Evolutionary conservation across 2,329 filamentous ascomycete species (phyloP), one percentile per base, ranked within the genome.

Genomic region (Pezicula carpinea): DNA sequence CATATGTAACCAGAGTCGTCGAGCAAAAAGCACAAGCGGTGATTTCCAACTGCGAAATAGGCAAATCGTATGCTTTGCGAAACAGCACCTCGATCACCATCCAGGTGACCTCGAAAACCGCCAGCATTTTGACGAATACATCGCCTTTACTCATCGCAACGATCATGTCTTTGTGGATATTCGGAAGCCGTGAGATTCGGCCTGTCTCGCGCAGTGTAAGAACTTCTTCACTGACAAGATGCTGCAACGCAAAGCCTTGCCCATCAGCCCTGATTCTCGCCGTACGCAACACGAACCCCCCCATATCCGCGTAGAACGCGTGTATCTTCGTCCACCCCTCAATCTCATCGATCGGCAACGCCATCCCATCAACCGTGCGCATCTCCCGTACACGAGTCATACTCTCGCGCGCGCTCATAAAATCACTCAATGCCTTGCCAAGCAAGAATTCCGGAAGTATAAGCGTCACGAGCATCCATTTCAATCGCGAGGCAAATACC

Each of bases 21-120:
- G 32, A 34, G 18, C 43, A 32, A 19, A 50, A 50, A 31, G 48
- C 48, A 36, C 46, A 32, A 15, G 41, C 44, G 13, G 44, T 41
- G 10, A 50, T 33, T 15, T 50, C 48, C 31, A 50, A 32, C 29
- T 50, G 48, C 1, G 48, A 43, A n/a, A 46, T 43, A 13, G 44
- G 39, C 15, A 50, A 29, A 4, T 33, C 34, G 11, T 21, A 26
- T 6, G 19, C 11, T 18, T 34, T 47, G 3, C 48, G 44, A 6
- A 29, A 39, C n/a, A 39, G 11, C 7, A 44, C 18, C 15, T 41
- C 29, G 8, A 44, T 34, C 17, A 47, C 41, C 7, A 47, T 32
- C 23, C 35, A 50, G 6, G 26, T 19, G 14, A 50, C 40, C 26
- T 50, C 43, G 26, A 31, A n/a, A 1, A 44, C 23, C 5, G 48